Evolutionary conservation across 2,329 filamentous ascomycete genomes (phyloP).

Genomic region (Dryadomyces quercus-mongolicae): DNA sequence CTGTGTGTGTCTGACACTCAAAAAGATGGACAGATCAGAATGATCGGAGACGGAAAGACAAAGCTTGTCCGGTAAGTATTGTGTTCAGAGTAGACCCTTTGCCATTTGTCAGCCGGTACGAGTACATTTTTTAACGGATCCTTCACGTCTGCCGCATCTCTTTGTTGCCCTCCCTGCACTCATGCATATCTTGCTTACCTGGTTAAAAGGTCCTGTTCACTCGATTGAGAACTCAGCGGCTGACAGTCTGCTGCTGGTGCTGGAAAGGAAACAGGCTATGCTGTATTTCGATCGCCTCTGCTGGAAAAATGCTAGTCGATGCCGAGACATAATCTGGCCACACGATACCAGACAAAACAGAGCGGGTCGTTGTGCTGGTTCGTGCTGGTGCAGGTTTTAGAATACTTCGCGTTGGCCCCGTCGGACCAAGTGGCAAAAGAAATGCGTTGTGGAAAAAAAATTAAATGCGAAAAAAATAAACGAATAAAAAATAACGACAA

Average conservation of each 20-base stretch:
- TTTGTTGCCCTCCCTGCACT: background rate
- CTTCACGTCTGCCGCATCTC: background rate
- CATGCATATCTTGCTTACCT: background rate
- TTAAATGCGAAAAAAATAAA: background rate
- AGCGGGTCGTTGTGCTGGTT: background rate
- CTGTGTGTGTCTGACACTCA: background rate
- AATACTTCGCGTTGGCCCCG: background rate
- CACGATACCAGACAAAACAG: background rate
- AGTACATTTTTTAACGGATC: too few relatives aligned
- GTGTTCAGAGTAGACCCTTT: too few relatives aligned
- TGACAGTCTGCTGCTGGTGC: background rate
- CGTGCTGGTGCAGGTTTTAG: background rate
- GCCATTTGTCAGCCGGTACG: too few relatives aligned
- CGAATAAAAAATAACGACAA: background rate
- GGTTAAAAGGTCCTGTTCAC: background rate
- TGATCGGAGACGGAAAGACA: background rate
- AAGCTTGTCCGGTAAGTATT: too few relatives aligned
- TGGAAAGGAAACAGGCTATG: background rate
- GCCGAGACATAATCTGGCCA: constrained; percentile 8
- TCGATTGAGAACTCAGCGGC: constrained; percentile 1
- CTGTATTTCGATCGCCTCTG: constrained; percentile 6
- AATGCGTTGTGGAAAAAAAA: background rate
- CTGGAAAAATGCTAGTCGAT: constrained; percentile 2
- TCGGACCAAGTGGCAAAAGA: background rate
- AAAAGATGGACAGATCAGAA: background rate